phyloP scores from a whole-genome alignment of 805 yeast species.

The Saturnispora besseyi region DNA sequence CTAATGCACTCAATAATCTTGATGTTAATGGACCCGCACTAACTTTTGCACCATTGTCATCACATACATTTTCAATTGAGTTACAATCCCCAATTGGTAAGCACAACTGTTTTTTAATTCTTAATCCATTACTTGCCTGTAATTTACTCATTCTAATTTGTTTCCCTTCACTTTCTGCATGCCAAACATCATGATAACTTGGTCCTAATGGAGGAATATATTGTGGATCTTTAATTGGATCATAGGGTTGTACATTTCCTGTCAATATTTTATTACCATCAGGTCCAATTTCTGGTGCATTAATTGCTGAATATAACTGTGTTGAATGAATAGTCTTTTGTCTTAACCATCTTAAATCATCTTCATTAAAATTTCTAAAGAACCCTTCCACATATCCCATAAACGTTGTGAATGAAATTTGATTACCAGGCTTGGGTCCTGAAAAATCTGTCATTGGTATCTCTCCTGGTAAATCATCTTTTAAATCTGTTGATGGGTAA shows the following conservation, averaged over 20 bases:
- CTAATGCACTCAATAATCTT: slow-evolving; percentile 71
- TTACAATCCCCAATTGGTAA: slow-evolving; percentile 46
- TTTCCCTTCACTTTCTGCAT: slow-evolving; percentile 54
- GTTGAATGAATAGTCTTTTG: slow-evolving; percentile 29
- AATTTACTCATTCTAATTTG: slow-evolving; percentile 20
- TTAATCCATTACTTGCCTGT: slow-evolving; percentile 17
- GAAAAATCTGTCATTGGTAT: slow-evolving; percentile 85
- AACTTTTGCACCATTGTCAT: slow-evolving; percentile 48
- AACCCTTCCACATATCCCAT: slow-evolving; percentile 79
- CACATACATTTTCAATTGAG: slow-evolving; percentile 47
- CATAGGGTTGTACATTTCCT: slow-evolving; percentile 2
- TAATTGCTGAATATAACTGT: slow-evolving; percentile 5
- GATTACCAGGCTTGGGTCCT: slow-evolving; percentile 75
- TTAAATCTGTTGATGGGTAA: slow-evolving; percentile 74
- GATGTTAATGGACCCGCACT: slow-evolving; percentile 90
- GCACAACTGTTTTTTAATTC: slow-evolving; percentile 18
- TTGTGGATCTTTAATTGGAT: slow-evolving; percentile 38
- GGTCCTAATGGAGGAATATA: slow-evolving; percentile 82
- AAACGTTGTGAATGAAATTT: slow-evolving; percentile 85
- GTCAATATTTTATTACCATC: slow-evolving; percentile 5
- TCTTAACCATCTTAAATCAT: slow-evolving; percentile 67
- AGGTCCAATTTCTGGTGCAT: slow-evolving; percentile 4
- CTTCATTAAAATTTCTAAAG: slow-evolving; percentile 68
- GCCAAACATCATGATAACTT: slow-evolving; percentile 76
- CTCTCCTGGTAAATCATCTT: slow-evolving; percentile 73